Base-by-base conservation (phyloP, 164 flowering plant genomes). In the Santalum album region DNA sequence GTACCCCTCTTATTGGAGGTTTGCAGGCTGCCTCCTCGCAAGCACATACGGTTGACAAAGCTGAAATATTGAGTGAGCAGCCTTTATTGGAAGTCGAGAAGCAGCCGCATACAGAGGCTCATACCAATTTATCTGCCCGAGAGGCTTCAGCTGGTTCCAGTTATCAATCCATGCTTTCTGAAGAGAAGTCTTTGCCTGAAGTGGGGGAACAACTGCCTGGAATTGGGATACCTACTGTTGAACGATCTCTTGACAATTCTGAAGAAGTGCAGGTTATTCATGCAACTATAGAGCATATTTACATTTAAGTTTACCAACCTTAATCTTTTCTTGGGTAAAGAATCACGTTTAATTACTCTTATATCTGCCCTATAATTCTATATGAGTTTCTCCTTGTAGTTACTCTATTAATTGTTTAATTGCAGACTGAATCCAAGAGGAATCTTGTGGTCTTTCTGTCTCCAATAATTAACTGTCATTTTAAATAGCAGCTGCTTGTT, bases 201-300 rank as follows among this genome's bases (percentile, higher is more conserved):
- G 58, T 27, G 40, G 67, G 74, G 46, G 64, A 62, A 47, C 56
- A 53, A 7, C 57, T 42, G 27, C 49, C 62, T 10, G 54, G 44
- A 42, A 38, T 55, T 20, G 78, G 74, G 40, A 57, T 63, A 58
- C 38, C 72, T n/a, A 51, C 57, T 27, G 49, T 53, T n/a, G 64
- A 61, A 53, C 61, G 63, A 54, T 54, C 62, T 42, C 45, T 25
- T 44, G 43, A 38, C 43, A 48, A 69, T 51, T 65, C 38, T 49
- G 51, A 64, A 50, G 76, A 64, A 53, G 27, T 39, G 40, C 57
- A 58, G 68, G 90, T 83, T 66, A 64, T 73, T 47, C 12, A 38
- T 38, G 23, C 25, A 20, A 45, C 25, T 12, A 17, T 17, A 19
- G n/a, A 11, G 46, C 16, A 56, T 44, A n/a, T n/a, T n/a, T 43